Conservation (phyloP, 2,329 filamentous ascomycete genomes). For the Massarina eburnea region DNA sequence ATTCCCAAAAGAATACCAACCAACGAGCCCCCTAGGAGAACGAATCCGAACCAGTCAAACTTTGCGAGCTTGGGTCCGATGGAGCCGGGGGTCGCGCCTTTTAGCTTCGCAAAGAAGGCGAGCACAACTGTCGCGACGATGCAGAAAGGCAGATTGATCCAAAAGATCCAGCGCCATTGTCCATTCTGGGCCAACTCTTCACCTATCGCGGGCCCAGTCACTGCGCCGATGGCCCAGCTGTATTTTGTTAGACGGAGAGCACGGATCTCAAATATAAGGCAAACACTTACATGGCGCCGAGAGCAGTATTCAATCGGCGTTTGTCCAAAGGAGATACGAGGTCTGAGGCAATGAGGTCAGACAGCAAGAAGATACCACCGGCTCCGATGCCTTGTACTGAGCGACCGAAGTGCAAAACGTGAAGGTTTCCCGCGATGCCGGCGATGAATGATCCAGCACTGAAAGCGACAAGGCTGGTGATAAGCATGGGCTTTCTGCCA, state of each 20-base stretch:
- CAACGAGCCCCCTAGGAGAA: slow-evolving; percentile 59
- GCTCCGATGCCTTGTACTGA: slow-evolving; percentile 51
- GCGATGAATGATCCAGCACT: slow-evolving; percentile 49
- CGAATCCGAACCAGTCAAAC: slow-evolving; percentile 62
- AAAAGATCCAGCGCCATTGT: slow-evolving; percentile 43
- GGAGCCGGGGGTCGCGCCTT: slow-evolving; percentile 30
- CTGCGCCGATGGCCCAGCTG: slow-evolving; percentile 36
- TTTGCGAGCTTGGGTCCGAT: slow-evolving; percentile 49
- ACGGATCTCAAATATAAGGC: not conserved
- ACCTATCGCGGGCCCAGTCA: slow-evolving; percentile 39
- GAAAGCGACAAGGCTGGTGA: slow-evolving; percentile 48
- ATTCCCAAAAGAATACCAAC: slow-evolving; percentile 60
- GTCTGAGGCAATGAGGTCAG: slow-evolving; percentile 48
- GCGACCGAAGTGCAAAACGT: slow-evolving; percentile 46
- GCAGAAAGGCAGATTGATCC: slow-evolving; percentile 43
- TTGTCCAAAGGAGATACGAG: slow-evolving; percentile 36
- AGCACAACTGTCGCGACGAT: slow-evolving; percentile 32
- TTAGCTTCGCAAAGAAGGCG: slow-evolving; percentile 48
- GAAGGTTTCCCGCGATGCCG: slow-evolving; percentile 40
- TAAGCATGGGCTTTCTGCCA: slow-evolving; percentile 49
- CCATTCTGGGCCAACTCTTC: slow-evolving; percentile 23
- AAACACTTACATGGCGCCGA: slow-evolving; percentile 22
- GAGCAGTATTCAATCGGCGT: slow-evolving; percentile 20
- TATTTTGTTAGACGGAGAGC: slow-evolving; percentile 1
- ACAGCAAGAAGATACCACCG: slow-evolving; percentile 48